Evolutionary conservation across 106 monocot species (phyloP).

Genomic region (Allium sativum): DNA sequence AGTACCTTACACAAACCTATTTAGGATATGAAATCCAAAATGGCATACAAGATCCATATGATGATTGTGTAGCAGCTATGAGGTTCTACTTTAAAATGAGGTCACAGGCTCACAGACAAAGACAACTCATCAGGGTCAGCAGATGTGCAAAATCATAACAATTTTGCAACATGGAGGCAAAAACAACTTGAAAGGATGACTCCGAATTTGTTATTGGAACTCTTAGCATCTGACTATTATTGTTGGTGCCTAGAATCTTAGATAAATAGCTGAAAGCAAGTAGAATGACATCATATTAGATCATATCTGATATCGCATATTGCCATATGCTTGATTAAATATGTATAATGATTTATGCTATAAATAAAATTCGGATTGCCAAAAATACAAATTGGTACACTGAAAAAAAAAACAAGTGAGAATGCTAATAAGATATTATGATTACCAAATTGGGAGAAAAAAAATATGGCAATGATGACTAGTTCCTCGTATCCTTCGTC

Average conservation of each 20-base stretch:
- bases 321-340: too few relatives aligned
- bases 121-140: constrained; percentile 9
- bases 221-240: constrained; percentile 25
- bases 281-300: background rate
- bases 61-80: constrained; percentile 52
- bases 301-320: too few relatives aligned
- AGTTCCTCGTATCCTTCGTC: too few relatives aligned
- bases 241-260: constrained; percentile 35
- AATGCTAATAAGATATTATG: too few relatives aligned
- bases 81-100: constrained; percentile 39
- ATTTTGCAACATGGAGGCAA: constrained; percentile 17
- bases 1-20: too few relatives aligned
- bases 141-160: constrained; percentile 19
- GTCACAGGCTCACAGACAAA: constrained; percentile 17
- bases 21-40: constrained; percentile 53
- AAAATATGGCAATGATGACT: too few relatives aligned
- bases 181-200: constrained; percentile 31
- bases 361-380: too few relatives aligned
- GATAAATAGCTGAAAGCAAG: background rate
- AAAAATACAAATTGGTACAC: too few relatives aligned
- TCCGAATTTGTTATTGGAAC: constrained; percentile 19
- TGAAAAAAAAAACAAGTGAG: too few relatives aligned
- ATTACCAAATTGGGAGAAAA: too few relatives aligned
- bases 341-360: too few relatives aligned
- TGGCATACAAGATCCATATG: constrained; percentile 41